A percentile compares a stretch with the other conserved stretches of the same genome.
Evolutionary conservation across 2,329 filamentous ascomycete species (phyloP).

Genomic region (Phoma herbarum): DNA sequence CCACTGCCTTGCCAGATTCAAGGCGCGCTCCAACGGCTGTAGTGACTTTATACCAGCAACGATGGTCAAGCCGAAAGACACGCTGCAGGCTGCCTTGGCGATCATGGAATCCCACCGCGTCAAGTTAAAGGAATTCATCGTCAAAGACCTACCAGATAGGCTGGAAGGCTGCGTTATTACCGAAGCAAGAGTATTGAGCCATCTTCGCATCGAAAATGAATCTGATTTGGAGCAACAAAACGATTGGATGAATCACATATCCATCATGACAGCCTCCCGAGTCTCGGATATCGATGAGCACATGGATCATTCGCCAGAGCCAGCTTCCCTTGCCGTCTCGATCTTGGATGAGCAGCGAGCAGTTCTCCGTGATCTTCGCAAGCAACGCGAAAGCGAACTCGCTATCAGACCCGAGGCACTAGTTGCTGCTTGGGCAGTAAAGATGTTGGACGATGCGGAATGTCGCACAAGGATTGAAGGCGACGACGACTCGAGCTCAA

Average conservation of each 20-base stretch:
- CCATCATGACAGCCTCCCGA: neutral
- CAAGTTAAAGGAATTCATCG: slow-evolving; percentile 1
- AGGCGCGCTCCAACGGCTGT: neutral
- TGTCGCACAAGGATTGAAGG: neutral
- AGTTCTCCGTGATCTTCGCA: slow-evolving; percentile 17
- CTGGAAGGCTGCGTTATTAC: neutral
- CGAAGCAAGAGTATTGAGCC: neutral
- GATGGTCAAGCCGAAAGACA: slow-evolving; percentile 11
- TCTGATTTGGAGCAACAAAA: slow-evolving; percentile 8
- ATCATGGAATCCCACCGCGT: neutral
- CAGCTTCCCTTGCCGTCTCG: slow-evolving; percentile 5
- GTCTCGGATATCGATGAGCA: slow-evolving; percentile 3
- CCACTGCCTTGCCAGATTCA: slow-evolving; percentile 21
- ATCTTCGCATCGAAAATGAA: slow-evolving; percentile 1
- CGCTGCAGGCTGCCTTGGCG: neutral
- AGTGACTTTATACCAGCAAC: slow-evolving; percentile 1
- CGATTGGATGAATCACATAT: slow-evolving; percentile 17
- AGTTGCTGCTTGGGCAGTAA: slow-evolving; percentile 26
- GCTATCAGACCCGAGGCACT: slow-evolving; percentile 9
- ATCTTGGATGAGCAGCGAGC: slow-evolving; percentile 29
- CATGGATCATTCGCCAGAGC: neutral
- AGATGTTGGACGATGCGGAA: slow-evolving; percentile 27
- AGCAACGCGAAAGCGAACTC: slow-evolving; percentile 15
- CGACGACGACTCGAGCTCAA: slow-evolving; percentile 8
- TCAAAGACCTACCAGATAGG: slow-evolving; percentile 8